Percentiles rank a stretch among this genome's conserved stretches.
Evolutionary conservation across 2,329 filamentous ascomycete genomes (phyloP).

Genomic region (Fusarium humuli): DNA sequence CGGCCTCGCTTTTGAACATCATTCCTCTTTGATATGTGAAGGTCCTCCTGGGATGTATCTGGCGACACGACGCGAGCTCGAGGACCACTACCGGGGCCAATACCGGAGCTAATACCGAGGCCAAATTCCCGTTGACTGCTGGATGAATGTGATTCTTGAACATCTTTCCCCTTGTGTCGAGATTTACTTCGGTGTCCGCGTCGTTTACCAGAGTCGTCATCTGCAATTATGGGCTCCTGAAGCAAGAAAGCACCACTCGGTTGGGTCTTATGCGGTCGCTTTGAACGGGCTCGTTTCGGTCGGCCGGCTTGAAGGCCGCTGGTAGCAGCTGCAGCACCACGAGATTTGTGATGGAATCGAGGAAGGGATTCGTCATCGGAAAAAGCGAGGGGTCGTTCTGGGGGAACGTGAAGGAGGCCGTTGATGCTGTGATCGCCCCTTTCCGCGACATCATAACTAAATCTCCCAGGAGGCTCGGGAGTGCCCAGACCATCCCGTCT

Average conservation of each 20-base stretch:
- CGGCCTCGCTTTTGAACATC: constrained; percentile 30
- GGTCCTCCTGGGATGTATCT: constrained; percentile 45
- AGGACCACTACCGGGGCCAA: constrained; percentile 23
- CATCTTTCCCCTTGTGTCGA: constrained; percentile 39
- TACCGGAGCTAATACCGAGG: constrained; percentile 35
- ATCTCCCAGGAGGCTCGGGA: constrained; percentile 43
- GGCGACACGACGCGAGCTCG: constrained; percentile 44
- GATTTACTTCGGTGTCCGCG: constrained; percentile 42
- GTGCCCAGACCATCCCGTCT: constrained; percentile 45
- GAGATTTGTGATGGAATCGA: constrained; percentile 37
- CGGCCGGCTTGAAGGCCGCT: constrained; percentile 39
- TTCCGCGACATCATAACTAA: constrained; percentile 44
- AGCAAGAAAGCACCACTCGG: constrained; percentile 65
- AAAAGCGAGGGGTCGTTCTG: constrained; percentile 45
- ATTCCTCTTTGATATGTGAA: constrained; percentile 40
- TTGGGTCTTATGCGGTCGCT: constrained; percentile 56
- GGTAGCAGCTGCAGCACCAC: constrained; percentile 24
- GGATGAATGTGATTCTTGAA: constrained; percentile 26
- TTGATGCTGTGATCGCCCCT: constrained; percentile 45
- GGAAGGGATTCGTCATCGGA: constrained; percentile 47
- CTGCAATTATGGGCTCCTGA: constrained; percentile 55
- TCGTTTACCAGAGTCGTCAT: constrained; percentile 48
- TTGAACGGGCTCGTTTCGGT: constrained; percentile 43
- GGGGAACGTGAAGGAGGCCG: constrained; percentile 40
- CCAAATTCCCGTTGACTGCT: constrained; percentile 33